phyloP scores from a whole-genome alignment of 148 eudicot genomes.

The Tetragonia tetragonoides region DNA sequence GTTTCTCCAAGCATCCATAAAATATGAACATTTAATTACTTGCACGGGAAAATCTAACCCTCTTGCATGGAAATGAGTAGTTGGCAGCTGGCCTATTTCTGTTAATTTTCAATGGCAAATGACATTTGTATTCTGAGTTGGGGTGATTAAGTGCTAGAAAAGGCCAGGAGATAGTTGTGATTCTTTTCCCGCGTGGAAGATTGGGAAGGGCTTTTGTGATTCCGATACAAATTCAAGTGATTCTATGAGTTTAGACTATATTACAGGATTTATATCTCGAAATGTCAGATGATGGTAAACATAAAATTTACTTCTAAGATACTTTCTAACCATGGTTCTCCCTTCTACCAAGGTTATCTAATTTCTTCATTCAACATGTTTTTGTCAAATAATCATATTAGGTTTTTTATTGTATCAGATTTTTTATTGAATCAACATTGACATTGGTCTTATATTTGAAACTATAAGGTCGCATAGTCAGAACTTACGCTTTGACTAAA shows the following conservation, averaged over 20 bases:
- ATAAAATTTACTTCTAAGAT: not conserved
- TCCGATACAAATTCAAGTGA: not conserved
- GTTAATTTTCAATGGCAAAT: not conserved
- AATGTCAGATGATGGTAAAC: not conserved
- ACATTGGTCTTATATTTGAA: not conserved
- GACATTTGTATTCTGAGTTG: not conserved
- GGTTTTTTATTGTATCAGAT: no score
- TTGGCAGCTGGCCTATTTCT: not conserved
- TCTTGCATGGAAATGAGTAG: no score
- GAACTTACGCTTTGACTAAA: not conserved
- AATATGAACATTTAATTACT: no score
- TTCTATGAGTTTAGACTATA: not conserved
- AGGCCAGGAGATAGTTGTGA: no score
- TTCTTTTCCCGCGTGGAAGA: no score
- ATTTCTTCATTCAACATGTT: not conserved
- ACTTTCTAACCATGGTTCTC: not conserved
- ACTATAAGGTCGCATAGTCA: not conserved
- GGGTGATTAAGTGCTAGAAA: not conserved
- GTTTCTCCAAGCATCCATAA: no score
- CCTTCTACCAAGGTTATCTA: not conserved
- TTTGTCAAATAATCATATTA: not conserved
- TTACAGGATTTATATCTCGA: not conserved
- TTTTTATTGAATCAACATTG: not conserved
- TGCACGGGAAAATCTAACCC: no score
- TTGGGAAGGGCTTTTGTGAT: no score